A percentile compares a stretch with the other conserved stretches of the same genome.
Conservation (phyloP, 1,284 basidiomycete genomes). For the Paramarasmius palmivorus region DNA sequence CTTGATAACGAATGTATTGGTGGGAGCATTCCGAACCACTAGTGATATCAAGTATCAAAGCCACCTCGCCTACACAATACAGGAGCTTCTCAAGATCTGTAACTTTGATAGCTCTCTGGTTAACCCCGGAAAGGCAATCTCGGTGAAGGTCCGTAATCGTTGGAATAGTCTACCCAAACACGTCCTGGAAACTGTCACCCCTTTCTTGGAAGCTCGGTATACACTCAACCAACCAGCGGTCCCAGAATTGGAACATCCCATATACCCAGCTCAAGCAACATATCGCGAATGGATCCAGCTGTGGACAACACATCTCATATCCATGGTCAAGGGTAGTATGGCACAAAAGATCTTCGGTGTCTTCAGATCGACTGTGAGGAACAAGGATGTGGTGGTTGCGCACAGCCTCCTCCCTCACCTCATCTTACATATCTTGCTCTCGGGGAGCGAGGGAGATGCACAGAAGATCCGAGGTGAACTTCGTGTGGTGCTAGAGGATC, state of each 20-base stretch:
- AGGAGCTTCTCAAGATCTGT: slow-evolving; percentile 90
- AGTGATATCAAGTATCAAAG: slow-evolving; percentile 93
- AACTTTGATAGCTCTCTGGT: slow-evolving; percentile 80
- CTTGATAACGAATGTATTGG: slow-evolving; percentile 85
- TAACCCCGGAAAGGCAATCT: slow-evolving; percentile 53
- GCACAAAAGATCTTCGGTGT: slow-evolving; percentile 77
- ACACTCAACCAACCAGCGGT: slow-evolving; percentile 41
- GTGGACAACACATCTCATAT: slow-evolving; percentile 89
- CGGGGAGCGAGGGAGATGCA: slow-evolving; percentile 64
- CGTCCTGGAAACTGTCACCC: slow-evolving; percentile 86
- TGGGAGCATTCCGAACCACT: slow-evolving; percentile 91
- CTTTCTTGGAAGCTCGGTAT: slow-evolving; percentile 82
- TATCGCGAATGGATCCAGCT: slow-evolving; percentile 96
- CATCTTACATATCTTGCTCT: slow-evolving; percentile 84
- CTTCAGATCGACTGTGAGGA: slow-evolving; percentile 79
- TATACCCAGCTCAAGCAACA: slow-evolving; percentile 76
- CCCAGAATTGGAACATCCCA: slow-evolving; percentile 56
- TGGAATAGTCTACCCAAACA: slow-evolving; percentile 85
- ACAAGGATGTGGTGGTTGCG: slow-evolving; percentile 90
- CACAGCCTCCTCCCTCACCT: slow-evolving; percentile 92
- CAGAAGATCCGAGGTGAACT: slow-evolving; percentile 79
- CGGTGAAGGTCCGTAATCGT: slow-evolving; percentile 65
- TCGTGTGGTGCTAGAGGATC: slow-evolving; percentile 83
- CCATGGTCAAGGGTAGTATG: slow-evolving; percentile 53
- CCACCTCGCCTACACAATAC: slow-evolving; percentile 89